Conservation (phyloP, 2,329 filamentous ascomycete genomes). For the Colletotrichum lindemuthianum region DNA sequence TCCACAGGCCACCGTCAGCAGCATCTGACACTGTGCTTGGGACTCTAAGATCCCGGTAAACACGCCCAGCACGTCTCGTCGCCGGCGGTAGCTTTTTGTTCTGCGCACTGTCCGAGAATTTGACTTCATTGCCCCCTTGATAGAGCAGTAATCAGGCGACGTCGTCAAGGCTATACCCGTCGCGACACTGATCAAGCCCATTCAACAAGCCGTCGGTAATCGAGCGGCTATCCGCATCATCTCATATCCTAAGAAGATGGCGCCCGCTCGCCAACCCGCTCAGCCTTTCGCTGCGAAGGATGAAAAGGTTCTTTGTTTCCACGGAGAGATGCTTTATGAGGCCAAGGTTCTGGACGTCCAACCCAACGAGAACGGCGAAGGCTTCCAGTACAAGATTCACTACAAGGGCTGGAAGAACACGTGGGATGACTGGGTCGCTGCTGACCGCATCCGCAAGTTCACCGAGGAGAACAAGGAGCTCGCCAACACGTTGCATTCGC, state of each 20-base stretch:
- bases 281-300: constrained; percentile 72
- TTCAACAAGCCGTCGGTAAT: neutral
- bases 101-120: constrained; percentile 35
- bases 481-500: constrained; percentile 76
- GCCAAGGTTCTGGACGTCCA: constrained; percentile 90
- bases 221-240: neutral
- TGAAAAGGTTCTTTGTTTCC: constrained; percentile 95
- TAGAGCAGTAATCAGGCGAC: neutral
- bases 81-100: constrained; percentile 3
- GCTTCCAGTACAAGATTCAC: constrained; percentile 90
- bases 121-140: constrained; percentile 33
- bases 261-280: constrained; percentile 50
- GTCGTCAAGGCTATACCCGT: constrained; percentile 7
- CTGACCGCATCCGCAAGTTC: constrained; percentile 93
- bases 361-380: constrained; percentile 73
- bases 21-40: constrained; percentile 12
- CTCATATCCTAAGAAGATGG: constrained; percentile 42
- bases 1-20: neutral
- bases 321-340: constrained; percentile 96
- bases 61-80: neutral
- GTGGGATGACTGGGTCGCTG: constrained; percentile 98
- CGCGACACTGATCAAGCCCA: neutral
- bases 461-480: constrained; percentile 95
- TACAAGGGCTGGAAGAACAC: constrained; percentile 99
- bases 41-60: neutral